phyloP scores from a whole-genome alignment of 2,329 filamentous ascomycete species.

The Mycosphaerelloides madeirae region DNA sequence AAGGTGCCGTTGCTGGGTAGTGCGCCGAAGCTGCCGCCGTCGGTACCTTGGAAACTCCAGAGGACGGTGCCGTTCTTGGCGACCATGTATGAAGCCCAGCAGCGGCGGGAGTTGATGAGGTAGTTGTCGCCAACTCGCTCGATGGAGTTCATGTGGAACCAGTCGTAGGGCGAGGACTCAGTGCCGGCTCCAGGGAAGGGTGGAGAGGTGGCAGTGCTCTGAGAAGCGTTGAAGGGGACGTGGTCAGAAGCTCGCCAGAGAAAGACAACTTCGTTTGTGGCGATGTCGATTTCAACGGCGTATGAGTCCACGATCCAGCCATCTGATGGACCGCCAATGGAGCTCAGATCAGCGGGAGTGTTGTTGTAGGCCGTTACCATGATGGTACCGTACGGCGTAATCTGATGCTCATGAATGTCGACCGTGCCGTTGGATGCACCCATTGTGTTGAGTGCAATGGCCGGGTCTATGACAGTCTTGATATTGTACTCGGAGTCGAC shows the following conservation, averaged over 20 bases:
- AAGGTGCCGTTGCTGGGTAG: conserved; percentile 19
- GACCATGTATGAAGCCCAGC: conserved; percentile 20
- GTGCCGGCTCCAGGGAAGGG: background rate
- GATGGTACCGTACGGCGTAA: conserved; percentile 30
- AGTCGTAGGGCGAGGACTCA: conserved; percentile 19
- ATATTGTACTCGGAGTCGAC: conserved; percentile 18
- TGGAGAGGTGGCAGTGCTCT: conserved; percentile 14
- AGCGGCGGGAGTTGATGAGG: conserved; percentile 22
- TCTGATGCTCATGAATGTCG: conserved; percentile 33
- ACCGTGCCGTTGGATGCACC: conserved; percentile 13
- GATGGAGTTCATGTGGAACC: conserved; percentile 29
- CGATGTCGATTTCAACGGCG: conserved; percentile 42
- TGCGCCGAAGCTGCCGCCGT: conserved; percentile 21
- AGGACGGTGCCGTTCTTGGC: conserved; percentile 18
- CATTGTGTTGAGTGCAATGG: conserved; percentile 8
- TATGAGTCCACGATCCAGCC: conserved; percentile 36
- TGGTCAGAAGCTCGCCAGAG: conserved; percentile 40
- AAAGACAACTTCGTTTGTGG: conserved; percentile 38
- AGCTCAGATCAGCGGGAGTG: conserved; percentile 29
- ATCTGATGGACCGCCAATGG: conserved; percentile 30
- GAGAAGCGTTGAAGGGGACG: conserved; percentile 16
- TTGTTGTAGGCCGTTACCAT: conserved; percentile 31
- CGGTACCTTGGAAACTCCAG: conserved; percentile 22
- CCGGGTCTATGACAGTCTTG: conserved; percentile 11
- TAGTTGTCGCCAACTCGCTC: conserved; percentile 21